These are phyloP conservation scores for Sisymbrium altissimum DNA, from an alignment of 345 rosid genomes.

Conservation along the genomic window DNA sequence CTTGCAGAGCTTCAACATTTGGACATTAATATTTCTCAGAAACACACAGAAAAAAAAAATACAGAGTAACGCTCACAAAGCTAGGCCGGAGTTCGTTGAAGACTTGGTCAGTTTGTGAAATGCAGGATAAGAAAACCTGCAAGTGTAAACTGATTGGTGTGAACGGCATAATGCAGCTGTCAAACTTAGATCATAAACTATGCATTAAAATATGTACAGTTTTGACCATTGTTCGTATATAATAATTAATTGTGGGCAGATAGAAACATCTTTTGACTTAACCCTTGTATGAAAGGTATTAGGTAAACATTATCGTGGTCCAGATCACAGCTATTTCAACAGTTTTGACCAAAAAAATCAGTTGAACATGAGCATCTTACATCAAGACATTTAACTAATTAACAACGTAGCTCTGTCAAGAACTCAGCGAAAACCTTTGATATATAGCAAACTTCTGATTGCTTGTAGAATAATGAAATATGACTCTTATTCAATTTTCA, in stretches of 20 bases:
- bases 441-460: not conserved
- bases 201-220: not conserved
- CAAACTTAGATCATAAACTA: constrained; percentile 10
- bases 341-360: not conserved
- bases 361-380: not conserved
- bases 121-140: not conserved
- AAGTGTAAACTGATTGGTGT: constrained; percentile 17
- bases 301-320: constrained; percentile 11
- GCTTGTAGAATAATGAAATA: not conserved
- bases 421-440: not conserved
- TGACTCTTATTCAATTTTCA: too few relatives aligned
- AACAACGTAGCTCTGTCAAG: not conserved
- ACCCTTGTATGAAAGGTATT: constrained; percentile 9
- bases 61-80: not conserved
- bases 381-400: not conserved
- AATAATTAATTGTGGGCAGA: constrained; percentile 20
- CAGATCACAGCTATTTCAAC: not conserved
- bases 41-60: not conserved
- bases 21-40: not conserved
- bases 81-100: not conserved
- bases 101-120: not conserved
- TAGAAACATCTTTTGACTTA: constrained; percentile 24
- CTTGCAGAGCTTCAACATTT: constrained; percentile 1
- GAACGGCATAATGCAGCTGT: constrained; percentile 14
- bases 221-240: constrained; percentile 9